Evolutionary conservation across 2,329 filamentous ascomycete species (phyloP).

Genomic region (Chrysoporthe puriensis): DNA sequence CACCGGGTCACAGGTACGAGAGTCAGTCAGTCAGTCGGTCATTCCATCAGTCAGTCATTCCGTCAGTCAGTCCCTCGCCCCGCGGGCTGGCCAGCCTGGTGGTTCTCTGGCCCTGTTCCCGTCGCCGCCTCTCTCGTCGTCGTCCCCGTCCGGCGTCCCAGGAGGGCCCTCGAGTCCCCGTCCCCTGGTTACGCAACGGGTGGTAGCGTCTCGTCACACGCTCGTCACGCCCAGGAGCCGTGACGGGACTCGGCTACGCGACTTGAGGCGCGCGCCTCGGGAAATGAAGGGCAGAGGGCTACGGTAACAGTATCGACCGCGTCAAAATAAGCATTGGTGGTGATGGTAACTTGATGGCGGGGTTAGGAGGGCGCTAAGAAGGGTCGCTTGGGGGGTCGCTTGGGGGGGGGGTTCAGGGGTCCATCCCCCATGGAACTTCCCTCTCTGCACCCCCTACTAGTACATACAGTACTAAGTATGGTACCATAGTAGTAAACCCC

Average conservation of each 20-base stretch:
- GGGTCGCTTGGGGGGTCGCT: too few relatives aligned
- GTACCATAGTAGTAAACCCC: background rate
- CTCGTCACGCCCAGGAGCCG: background rate
- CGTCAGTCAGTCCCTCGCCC: too few relatives aligned
- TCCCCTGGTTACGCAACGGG: conserved; percentile 7
- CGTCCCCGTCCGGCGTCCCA: background rate
- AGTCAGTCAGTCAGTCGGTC: background rate
- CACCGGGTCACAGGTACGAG: conserved; percentile 3
- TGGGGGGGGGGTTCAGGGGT: too few relatives aligned
- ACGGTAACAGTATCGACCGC: background rate
- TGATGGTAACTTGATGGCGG: background rate
- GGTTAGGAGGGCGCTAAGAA: too few relatives aligned
- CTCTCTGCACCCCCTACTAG: too few relatives aligned
- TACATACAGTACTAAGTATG: too few relatives aligned
- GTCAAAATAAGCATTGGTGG: conserved; percentile 1
- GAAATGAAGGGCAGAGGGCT: background rate
- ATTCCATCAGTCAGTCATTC: background rate
- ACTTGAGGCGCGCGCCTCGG: conserved; percentile 4
- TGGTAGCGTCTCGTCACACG: conserved; percentile 2
- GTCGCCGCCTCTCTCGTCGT: background rate
- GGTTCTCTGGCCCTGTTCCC: background rate
- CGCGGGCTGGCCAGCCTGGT: too few relatives aligned
- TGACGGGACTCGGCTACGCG: background rate
- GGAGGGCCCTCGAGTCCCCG: background rate
- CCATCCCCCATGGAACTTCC: too few relatives aligned